These are phyloP conservation scores for Cymbopogon flexuosus DNA, from an alignment of 202 grass and related monocot genomes.

Conservation along the genomic window DNA sequence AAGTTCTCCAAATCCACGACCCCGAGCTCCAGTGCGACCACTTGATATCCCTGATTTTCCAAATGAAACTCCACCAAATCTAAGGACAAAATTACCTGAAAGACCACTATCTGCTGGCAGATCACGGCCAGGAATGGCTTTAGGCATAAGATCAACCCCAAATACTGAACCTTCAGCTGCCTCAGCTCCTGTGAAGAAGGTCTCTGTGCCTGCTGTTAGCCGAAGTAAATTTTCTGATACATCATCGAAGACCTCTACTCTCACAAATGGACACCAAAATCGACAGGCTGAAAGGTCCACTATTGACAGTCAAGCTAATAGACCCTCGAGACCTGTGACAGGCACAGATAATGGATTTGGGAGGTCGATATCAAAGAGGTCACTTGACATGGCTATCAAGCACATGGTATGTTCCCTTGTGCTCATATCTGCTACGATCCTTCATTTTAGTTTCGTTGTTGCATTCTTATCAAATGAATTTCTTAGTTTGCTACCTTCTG, in stretches of 20 bases:
- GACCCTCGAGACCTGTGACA: conserved; percentile 27
- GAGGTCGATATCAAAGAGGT: conserved; percentile 91
- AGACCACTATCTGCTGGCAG: conserved; percentile 80
- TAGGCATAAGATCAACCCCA: conserved; percentile 48
- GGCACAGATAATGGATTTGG: conserved; percentile 79
- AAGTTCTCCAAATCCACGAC: conserved; percentile 63
- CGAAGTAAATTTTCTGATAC: conserved; percentile 76
- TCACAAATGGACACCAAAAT: conserved; percentile 65
- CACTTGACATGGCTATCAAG: conserved; percentile 93
- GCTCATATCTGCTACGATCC: conserved; percentile 8
- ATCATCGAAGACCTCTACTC: conserved; percentile 47
- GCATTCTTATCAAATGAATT: background rate
- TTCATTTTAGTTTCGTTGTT: background rate
- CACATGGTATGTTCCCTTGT: conserved; percentile 76
- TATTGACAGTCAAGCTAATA: conserved; percentile 49
- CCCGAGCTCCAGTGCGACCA: conserved; percentile 66
- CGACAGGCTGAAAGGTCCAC: conserved; percentile 45
- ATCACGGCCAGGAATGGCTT: conserved; percentile 68
- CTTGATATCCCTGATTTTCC: conserved; percentile 96
- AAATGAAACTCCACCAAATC: conserved; percentile 76
- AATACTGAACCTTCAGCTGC: conserved; percentile 48
- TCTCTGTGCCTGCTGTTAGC: conserved; percentile 51
- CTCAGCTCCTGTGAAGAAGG: conserved; percentile 47
- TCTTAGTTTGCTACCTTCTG: background rate
- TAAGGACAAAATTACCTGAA: conserved; percentile 94